These are phyloP conservation scores for Nitzschia sp. DNA, from an alignment of 108 stramenopile genomes.

Conservation along the genomic window DNA sequence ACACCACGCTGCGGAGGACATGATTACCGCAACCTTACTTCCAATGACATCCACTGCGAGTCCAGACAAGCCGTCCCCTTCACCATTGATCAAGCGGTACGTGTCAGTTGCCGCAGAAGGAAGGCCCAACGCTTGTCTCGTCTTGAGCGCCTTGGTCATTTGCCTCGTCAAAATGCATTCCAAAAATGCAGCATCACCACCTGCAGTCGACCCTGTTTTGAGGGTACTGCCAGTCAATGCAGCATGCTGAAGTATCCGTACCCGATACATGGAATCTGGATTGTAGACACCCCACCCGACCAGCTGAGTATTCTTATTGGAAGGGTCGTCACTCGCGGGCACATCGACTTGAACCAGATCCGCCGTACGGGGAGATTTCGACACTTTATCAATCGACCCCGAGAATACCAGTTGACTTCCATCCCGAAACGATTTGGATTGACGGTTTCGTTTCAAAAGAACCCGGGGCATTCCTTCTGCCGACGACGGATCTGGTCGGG, in stretches of 20 bases:
- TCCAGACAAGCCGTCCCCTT: conserved; percentile 93
- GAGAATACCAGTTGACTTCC: conserved; percentile 77
- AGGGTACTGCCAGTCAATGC: conserved; percentile 38
- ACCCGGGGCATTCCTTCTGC: conserved; percentile 36
- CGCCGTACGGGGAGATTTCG: conserved; percentile 30
- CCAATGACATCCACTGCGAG: conserved; percentile 91
- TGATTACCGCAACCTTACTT: conserved; percentile 68
- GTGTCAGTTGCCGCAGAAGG: conserved; percentile 59
- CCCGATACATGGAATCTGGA: conserved; percentile 79
- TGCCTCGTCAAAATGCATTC: conserved; percentile 53
- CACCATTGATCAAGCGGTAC: conserved; percentile 90
- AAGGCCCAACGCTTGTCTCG: conserved; percentile 43
- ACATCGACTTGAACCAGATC: conserved; percentile 70
- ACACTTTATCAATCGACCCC: conserved; percentile 55
- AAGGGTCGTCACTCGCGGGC: conserved; percentile 3
- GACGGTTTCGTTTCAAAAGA: conserved; percentile 66
- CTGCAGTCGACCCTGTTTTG: conserved; percentile 9
- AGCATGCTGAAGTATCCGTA: conserved; percentile 75
- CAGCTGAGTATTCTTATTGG: conserved; percentile 45
- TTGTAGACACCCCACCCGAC: conserved; percentile 91
- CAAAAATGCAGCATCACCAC: conserved; percentile 15
- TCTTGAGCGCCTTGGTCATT: conserved; percentile 58
- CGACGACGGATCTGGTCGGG: neutral
- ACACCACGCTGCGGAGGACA: conserved; percentile 92
- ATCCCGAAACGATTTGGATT: conserved; percentile 73